Percentiles rank a stretch among this genome's conserved stretches.
These are phyloP conservation scores for Sanghuangporus baumii DNA, from an alignment of 1,284 basidiomycete species.

Conservation along the genomic window DNA sequence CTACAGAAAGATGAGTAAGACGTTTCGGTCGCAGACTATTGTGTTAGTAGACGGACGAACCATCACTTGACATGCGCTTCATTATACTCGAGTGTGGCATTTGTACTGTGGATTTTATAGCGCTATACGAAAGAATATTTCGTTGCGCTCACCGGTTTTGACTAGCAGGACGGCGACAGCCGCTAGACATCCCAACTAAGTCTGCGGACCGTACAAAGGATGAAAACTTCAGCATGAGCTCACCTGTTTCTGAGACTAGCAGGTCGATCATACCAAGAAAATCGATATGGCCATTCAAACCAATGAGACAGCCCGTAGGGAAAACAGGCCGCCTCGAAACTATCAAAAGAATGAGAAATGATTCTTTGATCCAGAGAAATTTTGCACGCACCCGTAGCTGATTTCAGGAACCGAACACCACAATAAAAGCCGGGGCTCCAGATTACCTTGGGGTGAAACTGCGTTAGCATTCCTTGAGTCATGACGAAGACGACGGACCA, in stretches of 20 bases:
- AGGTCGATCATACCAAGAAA: slow-evolving; percentile 1
- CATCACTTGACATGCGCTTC: background rate
- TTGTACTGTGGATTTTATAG: background rate
- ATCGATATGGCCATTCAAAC: background rate
- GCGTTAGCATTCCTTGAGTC: background rate
- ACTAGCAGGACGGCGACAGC: background rate
- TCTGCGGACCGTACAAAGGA: background rate
- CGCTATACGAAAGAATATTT: background rate
- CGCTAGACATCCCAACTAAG: background rate
- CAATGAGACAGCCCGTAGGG: background rate
- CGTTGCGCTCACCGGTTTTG: background rate
- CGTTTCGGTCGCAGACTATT: background rate
- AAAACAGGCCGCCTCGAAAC: background rate
- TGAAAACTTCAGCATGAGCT: background rate
- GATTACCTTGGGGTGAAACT: background rate
- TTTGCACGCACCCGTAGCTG: background rate
- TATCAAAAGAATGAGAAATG: background rate
- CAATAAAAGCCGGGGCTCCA: background rate
- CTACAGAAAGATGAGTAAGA: background rate
- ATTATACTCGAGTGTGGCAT: background rate
- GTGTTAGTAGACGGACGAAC: background rate
- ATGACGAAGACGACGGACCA: background rate
- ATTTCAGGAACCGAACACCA: background rate
- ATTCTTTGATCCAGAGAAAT: background rate
- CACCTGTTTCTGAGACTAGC: slow-evolving; percentile 3